Conservation (phyloP, 202 grass and related monocot species). For the Setaria viridis region DNA sequence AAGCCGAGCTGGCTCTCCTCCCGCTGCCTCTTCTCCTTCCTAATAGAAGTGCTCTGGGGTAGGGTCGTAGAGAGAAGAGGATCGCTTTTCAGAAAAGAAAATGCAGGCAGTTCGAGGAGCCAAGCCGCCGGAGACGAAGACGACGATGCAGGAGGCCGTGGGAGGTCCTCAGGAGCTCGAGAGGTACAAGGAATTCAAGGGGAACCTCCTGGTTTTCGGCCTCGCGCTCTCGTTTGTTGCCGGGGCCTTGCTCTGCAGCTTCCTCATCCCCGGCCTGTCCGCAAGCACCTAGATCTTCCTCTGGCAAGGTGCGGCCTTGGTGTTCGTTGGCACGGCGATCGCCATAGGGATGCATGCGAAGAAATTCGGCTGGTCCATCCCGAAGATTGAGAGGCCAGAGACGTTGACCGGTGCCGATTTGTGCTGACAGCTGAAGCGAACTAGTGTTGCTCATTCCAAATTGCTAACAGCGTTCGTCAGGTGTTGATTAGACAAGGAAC, state of each 20-base stretch:
- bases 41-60: too few species aligned
- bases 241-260: not conserved
- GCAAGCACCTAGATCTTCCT: not conserved
- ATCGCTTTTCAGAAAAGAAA: too few species aligned
- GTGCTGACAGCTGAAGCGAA: too few species aligned
- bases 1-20: too few species aligned
- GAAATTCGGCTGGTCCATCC: not conserved
- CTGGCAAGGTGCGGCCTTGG: not conserved
- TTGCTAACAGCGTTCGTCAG: too few species aligned
- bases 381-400: too few species aligned
- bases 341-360: not conserved
- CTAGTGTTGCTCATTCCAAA: too few species aligned
- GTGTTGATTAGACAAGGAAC: not conserved
- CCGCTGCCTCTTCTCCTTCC: too few species aligned
- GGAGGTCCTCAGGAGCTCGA: too few species aligned
- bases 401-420: too few species aligned
- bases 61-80: too few species aligned
- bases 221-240: not conserved
- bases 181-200: not conserved
- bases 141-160: not conserved
- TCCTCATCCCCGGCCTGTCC: not conserved
- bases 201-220: not conserved
- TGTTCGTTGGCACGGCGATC: not conserved
- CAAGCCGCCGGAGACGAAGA: not conserved
- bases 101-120: too few species aligned